Evolutionary conservation across 2,329 filamentous ascomycete species (phyloP).

Genomic region (Cordyceps cicadae): DNA sequence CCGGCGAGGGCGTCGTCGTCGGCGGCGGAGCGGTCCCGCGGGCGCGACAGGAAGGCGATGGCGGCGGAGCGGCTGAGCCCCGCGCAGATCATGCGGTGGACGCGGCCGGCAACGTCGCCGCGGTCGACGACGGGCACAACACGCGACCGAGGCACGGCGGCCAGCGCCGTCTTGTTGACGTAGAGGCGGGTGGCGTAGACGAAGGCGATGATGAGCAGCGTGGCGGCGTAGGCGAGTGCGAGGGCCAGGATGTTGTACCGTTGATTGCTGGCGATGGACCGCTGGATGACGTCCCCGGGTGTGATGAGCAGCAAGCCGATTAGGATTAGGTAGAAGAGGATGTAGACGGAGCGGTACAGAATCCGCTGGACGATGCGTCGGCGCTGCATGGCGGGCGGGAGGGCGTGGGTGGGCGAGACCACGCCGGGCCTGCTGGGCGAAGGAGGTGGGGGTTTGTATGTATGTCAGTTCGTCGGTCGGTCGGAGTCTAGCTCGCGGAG

Average conservation of each 20-base stretch:
- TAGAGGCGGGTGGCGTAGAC: constrained; percentile 81
- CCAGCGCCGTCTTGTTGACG: constrained; percentile 70
- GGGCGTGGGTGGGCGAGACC: too few relatives aligned
- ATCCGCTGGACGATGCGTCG: constrained; percentile 40
- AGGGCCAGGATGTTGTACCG: constrained; percentile 79
- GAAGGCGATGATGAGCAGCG: constrained; percentile 59
- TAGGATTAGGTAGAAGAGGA: constrained; percentile 65
- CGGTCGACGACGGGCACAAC: constrained; percentile 74
- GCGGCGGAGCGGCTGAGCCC: constrained; percentile 69
- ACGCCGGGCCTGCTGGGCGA: too few relatives aligned
- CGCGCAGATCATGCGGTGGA: constrained; percentile 66
- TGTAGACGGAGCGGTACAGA: constrained; percentile 73
- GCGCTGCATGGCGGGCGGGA: constrained; percentile 23
- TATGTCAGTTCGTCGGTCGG: not conserved
- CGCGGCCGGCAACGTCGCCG: constrained; percentile 67
- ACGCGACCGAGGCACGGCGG: constrained; percentile 78
- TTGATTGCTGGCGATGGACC: constrained; percentile 58
- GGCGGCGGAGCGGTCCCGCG: constrained; percentile 32
- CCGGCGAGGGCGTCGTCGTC: constrained; percentile 15
- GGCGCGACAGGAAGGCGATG: constrained; percentile 70
- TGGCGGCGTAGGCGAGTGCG: constrained; percentile 65
- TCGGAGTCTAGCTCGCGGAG: not conserved
- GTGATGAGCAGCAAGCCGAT: constrained; percentile 68
- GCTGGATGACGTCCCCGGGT: constrained; percentile 71
- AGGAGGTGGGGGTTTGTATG: not conserved